A percentile compares a stretch with the other conserved stretches of the same genome.
Evolutionary conservation across 2,329 filamentous ascomycete genomes (phyloP).

Genomic region (Arthrobotrys musiformis): DNA sequence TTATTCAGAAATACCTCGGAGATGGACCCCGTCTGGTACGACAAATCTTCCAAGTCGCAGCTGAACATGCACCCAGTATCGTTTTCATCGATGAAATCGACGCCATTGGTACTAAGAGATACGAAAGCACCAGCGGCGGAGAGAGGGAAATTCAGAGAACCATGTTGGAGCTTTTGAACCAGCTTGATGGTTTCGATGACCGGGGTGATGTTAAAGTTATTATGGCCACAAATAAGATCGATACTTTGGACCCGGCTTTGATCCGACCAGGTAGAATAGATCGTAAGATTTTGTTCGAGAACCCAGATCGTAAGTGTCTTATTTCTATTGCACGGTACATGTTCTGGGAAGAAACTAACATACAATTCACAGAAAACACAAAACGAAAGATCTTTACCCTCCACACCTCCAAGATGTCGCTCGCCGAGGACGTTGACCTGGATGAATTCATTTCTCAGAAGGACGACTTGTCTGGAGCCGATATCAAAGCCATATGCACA

Average conservation of each 20-base stretch:
- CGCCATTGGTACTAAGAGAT: conserved; percentile 97
- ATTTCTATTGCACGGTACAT: not conserved
- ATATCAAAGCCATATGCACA: conserved; percentile 99
- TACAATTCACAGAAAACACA: conserved; percentile 74
- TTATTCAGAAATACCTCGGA: conserved; percentile 98
- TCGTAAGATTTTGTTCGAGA: conserved; percentile 88
- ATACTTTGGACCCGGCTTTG: conserved; percentile 92
- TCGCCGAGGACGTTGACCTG: conserved; percentile 95
- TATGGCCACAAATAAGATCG: conserved; percentile 99
- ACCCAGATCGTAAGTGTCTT: conserved; percentile 71
- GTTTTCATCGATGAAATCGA: conserved; percentile 99
- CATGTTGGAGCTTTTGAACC: conserved; percentile 97
- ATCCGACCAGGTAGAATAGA: conserved; percentile 98
- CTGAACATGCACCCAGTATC: conserved; percentile 94
- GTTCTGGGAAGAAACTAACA: conserved; percentile 5
- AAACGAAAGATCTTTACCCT: conserved; percentile 98
- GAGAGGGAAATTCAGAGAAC: conserved; percentile 98
- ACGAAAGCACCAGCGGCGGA: conserved; percentile 95
- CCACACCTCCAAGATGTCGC: conserved; percentile 98
- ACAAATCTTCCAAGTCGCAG: conserved; percentile 89
- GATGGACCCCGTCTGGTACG: conserved; percentile 94
- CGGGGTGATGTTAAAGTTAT: conserved; percentile 99
- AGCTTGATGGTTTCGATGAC: conserved; percentile 98
- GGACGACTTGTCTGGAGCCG: conserved; percentile 94
- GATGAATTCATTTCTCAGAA: conserved; percentile 99